Evolutionary conservation across 495 filamentous ascomycete species (phyloP).

Genomic region (Talaromyces borbonicus): DNA sequence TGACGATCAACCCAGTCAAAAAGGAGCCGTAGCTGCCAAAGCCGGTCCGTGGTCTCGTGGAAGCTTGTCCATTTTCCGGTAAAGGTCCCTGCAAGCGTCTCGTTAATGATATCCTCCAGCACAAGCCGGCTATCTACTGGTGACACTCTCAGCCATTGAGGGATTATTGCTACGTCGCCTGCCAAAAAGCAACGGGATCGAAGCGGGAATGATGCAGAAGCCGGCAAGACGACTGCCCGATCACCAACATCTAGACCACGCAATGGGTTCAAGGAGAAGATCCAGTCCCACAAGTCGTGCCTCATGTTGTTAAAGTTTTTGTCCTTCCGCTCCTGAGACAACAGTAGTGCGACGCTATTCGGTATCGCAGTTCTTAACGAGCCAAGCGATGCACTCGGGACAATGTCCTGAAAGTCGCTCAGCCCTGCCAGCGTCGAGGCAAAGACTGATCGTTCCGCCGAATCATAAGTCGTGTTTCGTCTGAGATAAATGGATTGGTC

Average conservation of each 20-base stretch:
- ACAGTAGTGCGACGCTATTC: constrained; percentile 4
- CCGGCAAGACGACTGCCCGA: constrained; percentile 60
- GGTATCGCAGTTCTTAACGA: background rate
- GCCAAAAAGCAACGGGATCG: constrained; percentile 20
- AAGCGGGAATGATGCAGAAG: constrained; percentile 28
- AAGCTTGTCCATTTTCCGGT: constrained; percentile 16
- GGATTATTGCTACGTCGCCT: constrained; percentile 29
- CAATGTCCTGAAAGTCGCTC: constrained; percentile 31
- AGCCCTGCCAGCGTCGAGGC: constrained; percentile 53
- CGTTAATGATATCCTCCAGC: constrained; percentile 52
- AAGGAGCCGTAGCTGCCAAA: constrained; percentile 66
- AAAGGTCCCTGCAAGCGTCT: constrained; percentile 32
- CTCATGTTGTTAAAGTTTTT: constrained; percentile 17
- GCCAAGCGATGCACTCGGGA: constrained; percentile 13
- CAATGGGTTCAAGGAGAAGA: constrained; percentile 58
- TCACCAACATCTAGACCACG: constrained; percentile 64
- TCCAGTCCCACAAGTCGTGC: constrained; percentile 55
- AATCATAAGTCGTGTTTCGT: constrained; percentile 59
- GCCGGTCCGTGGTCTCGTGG: constrained; percentile 44
- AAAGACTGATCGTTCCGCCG: constrained; percentile 59
- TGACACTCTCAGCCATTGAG: constrained; percentile 43
- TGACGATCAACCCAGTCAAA: constrained; percentile 69
- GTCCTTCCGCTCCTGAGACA: constrained; percentile 20
- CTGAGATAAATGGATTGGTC: constrained; percentile 76
- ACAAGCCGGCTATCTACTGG: constrained; percentile 71